A percentile compares a stretch with the other conserved stretches of the same genome.
phyloP scores from a whole-genome alignment of 257 asterid genomes.

The Nicotiana otophora region DNA sequence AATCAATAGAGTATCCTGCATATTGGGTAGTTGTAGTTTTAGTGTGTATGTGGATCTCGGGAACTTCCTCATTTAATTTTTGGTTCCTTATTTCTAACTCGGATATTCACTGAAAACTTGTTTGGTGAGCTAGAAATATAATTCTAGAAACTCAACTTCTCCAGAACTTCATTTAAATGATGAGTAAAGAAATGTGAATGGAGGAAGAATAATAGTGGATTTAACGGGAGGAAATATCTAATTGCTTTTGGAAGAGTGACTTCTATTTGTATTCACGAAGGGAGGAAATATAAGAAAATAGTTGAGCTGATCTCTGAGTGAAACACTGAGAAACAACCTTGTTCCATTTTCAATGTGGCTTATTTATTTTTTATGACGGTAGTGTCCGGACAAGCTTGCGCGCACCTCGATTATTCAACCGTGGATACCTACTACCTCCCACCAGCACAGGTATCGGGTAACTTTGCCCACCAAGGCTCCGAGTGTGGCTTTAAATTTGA shows the following conservation, averaged over 20 bases:
- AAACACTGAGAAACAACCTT: background rate
- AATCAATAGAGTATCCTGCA: background rate
- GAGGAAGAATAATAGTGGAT: background rate
- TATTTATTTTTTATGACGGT: background rate
- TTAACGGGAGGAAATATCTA: background rate
- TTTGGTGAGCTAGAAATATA: background rate
- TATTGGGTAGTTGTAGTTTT: background rate
- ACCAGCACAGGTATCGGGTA: no score
- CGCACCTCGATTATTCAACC: no score
- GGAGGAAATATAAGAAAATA: background rate
- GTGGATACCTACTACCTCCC: no score
- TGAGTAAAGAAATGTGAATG: background rate
- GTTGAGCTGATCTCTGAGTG: background rate
- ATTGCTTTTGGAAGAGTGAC: background rate
- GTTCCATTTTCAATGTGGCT: background rate
- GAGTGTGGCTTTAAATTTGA: background rate
- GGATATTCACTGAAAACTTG: no score
- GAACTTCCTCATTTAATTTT: background rate
- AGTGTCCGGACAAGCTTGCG: no score
- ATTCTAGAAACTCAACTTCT: background rate
- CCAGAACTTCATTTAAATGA: background rate
- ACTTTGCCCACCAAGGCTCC: no score
- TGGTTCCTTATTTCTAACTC: background rate
- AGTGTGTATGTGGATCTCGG: background rate
- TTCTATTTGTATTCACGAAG: background rate